These are phyloP conservation scores for Wallacemonas sp. DNA, from an alignment of 208 protist genomes.

Conservation along the genomic window DNA sequence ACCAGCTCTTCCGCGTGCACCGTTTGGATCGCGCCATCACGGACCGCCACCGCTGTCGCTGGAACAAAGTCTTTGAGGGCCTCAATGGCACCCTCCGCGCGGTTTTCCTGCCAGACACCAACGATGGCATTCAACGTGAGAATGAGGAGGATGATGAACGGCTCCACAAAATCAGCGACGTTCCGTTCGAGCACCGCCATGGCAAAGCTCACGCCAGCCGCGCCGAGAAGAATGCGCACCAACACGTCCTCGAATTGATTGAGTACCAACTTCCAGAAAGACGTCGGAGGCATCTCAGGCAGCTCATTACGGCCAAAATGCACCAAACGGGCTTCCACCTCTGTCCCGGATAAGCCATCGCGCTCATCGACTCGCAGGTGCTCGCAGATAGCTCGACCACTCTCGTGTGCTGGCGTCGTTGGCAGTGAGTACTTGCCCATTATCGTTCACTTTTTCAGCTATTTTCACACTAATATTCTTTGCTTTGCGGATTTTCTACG, in stretches of 20 bases:
- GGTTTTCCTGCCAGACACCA: slow-evolving; percentile 93
- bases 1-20: slow-evolving; percentile 89
- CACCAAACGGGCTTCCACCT: slow-evolving; percentile 43
- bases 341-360: slow-evolving; percentile 28
- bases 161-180: slow-evolving; percentile 86
- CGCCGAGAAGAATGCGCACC: slow-evolving; percentile 85
- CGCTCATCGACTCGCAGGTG: slow-evolving; percentile 24
- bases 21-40: slow-evolving; percentile 50
- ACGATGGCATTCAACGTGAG: slow-evolving; percentile 93
- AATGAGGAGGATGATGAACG: slow-evolving; percentile 95
- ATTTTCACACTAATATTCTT: too few relatives aligned
- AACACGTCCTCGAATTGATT: slow-evolving; percentile 92
- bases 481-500: neutral
- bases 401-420: slow-evolving; percentile 2
- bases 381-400: slow-evolving; percentile 8
- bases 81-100: slow-evolving; percentile 91
- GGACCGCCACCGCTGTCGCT: slow-evolving; percentile 62
- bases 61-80: slow-evolving; percentile 78
- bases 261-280: slow-evolving; percentile 81
- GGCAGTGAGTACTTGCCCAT: neutral
- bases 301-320: slow-evolving; percentile 77
- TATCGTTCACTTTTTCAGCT: neutral
- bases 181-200: slow-evolving; percentile 79
- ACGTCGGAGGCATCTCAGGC: slow-evolving; percentile 49
- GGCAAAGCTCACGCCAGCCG: slow-evolving; percentile 80